Base-by-base conservation (phyloP, 331 rosid species). In the Rhamnella rubrinervis region DNA sequence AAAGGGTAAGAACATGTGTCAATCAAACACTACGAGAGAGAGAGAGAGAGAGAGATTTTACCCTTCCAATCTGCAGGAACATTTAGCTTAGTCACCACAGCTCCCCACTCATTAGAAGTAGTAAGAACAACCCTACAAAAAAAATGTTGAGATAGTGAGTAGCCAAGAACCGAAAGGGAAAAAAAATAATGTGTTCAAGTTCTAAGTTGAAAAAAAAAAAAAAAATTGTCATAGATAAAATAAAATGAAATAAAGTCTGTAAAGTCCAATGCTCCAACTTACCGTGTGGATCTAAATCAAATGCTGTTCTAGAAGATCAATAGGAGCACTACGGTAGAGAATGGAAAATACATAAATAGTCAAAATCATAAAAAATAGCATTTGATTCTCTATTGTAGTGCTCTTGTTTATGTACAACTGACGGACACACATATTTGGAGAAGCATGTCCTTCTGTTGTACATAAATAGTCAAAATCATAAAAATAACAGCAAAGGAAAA, bases 11-110 rank as follows among this genome's bases (percentile, higher is more conserved):
- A 46, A 63, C 18, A 46, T 16, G 19, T 8, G 21, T 50, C 12
- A 7, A 5, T 4, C 12, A 46, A 23, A 52, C 6, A 14, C 15
- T 9, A 6, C 3, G 41, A 60, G 18, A 13, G 18, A 55, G 15
- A 47, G 44, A 6, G 59, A 37, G 13, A 46, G 78, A 66, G 68
- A 61, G 75, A 68, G 59, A 49, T 5, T 7, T 15, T 18, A 93
- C 98, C 98, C 91, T 93, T 93, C 98, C 98, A 93, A 68, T 93
- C 98, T 68, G 90, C 89, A 47, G 95, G 96, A 65, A 93, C 98
- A 67, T 44, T 91, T 73, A 92, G 85, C 83, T 91, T 93, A 6
- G 92, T 93, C 79, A 89, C 87, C 79, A 81, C 60, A 13, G 95
- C 91, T 72, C 98, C 98, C 97, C 98, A 93, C 84, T 93, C 92